Evolutionary conservation across 164 flowering plant species (phyloP), one percentile per base, ranked within the genome.

Genomic region (Platanus orientalis): DNA sequence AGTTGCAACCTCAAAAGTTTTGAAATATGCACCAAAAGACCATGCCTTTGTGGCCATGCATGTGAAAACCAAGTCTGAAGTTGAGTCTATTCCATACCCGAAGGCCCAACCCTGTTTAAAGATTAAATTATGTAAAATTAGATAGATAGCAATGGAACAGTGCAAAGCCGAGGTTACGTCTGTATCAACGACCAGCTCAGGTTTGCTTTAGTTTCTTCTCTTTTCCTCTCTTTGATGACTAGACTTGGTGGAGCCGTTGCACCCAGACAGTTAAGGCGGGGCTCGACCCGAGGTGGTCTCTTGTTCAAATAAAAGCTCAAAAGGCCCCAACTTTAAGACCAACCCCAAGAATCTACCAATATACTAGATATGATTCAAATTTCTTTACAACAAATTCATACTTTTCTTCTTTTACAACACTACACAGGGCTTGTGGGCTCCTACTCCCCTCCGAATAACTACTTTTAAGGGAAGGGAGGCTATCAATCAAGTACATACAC

Each of bases 321-420:
- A 67, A 65, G 62, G 70, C 45, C 50, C 39, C 55, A 71, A 53
- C 72, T 79, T 76, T 74, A 64, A 72, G 71, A 78, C 82, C 76
- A 66, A 49, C 70, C 75, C 69, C 63, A 67, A 74, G 70, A 72
- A 67, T 74, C 75, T 59, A 32, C 49, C 64, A 30, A 16, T 36
- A 19, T 19, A 49, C n/a, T n/a, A 36, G 42, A 36, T n/a, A 36
- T 36, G 12, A 36, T 36, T 36, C 9, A 36, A 14, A 36, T 36
- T 14, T 36, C 25, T 40, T n/a, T 34, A 20, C 52, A 39, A 59
- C 6, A 7, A 3, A 36, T 36, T 7, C 5, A 7, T 7, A 12
- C 20, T 34, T 25, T 25, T 62, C 64, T 44, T 16, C 51, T 57
- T 66, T 53, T 53, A 40, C 17, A 20, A 53, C 28, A 26, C 0